These are phyloP conservation scores for Cryomyces antarcticus DNA, from an alignment of 495 filamentous ascomycete species.

Conservation along the genomic window DNA sequence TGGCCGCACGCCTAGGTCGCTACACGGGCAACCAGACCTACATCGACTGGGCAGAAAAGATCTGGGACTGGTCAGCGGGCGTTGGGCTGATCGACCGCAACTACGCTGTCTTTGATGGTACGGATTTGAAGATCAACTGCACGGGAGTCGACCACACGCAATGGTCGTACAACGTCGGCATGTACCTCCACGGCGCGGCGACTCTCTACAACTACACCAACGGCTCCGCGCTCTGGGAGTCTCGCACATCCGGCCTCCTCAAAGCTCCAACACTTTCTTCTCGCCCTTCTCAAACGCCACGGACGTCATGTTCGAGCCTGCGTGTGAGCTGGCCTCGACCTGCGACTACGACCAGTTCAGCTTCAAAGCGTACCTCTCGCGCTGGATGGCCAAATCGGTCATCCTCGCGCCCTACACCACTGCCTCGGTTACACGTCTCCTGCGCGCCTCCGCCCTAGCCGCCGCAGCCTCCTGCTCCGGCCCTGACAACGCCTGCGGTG, in stretches of 20 bases:
- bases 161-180: slow-evolving; percentile 47
- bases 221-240: slow-evolving; percentile 11
- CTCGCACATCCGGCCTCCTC: slow-evolving; percentile 13
- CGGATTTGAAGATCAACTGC: slow-evolving; percentile 15
- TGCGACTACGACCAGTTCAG: slow-evolving; percentile 24
- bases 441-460: slow-evolving; percentile 17
- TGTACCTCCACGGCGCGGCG: slow-evolving; percentile 42
- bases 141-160: slow-evolving; percentile 21
- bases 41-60: slow-evolving; percentile 17
- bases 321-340: slow-evolving; percentile 17
- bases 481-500: slow-evolving; percentile 13
- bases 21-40: slow-evolving; percentile 47
- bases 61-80: slow-evolving; percentile 15
- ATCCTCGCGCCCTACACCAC: slow-evolving; percentile 20
- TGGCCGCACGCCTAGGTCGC: slow-evolving; percentile 44
- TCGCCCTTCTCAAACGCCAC: slow-evolving; percentile 17
- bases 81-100: slow-evolving; percentile 14
- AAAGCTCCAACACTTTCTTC: slow-evolving; percentile 15
- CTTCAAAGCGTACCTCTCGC: slow-evolving; percentile 27
- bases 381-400: slow-evolving; percentile 22
- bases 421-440: slow-evolving; percentile 10
- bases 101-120: slow-evolving; percentile 20
- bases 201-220: slow-evolving; percentile 48
- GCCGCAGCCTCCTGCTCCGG: slow-evolving; percentile 22
- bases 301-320: slow-evolving; percentile 23